These are phyloP conservation scores for Tetragonia tetragonoides DNA, from an alignment of 148 eudicot species.

Conservation along the genomic window DNA sequence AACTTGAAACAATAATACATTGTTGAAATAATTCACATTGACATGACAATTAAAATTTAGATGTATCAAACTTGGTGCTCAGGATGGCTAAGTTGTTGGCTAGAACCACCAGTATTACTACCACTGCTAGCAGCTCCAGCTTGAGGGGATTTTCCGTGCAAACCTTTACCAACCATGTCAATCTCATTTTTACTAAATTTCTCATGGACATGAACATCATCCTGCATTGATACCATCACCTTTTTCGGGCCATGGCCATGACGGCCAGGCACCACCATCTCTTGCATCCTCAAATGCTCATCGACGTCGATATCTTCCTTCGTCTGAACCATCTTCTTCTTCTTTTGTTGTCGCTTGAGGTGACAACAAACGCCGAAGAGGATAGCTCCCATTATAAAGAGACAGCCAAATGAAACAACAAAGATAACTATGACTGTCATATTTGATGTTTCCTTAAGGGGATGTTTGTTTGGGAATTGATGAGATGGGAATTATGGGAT, in stretches of 20 bases:
- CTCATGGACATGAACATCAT: slow-evolving; percentile 29
- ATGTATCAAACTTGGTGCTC: slow-evolving; percentile 26
- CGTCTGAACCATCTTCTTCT: slow-evolving; percentile 21
- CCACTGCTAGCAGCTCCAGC: neutral
- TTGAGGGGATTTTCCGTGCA: neutral
- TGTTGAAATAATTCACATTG: neutral
- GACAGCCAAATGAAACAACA: slow-evolving; percentile 30
- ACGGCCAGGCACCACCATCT: slow-evolving; percentile 29
- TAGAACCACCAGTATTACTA: slow-evolving; percentile 16
- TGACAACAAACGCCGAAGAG: slow-evolving; percentile 26
- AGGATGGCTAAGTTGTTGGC: slow-evolving; percentile 19
- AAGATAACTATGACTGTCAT: slow-evolving; percentile 33
- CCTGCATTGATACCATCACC: slow-evolving; percentile 33
- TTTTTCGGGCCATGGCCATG: slow-evolving; percentile 32
- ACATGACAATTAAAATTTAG: neutral
- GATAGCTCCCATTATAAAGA: slow-evolving; percentile 25
- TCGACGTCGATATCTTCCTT: slow-evolving; percentile 33
- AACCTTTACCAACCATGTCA: slow-evolving; percentile 23
- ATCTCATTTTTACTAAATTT: slow-evolving; percentile 23
- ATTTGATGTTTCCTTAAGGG: neutral
- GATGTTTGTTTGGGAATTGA: neutral
- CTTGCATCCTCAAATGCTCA: slow-evolving; percentile 39
- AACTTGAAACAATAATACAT: no score
- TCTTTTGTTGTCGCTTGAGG: slow-evolving; percentile 20
- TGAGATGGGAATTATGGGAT: neutral